Base-by-base conservation (phyloP, 2,329 filamentous ascomycete species). In the Nannizzia gypsea region DNA sequence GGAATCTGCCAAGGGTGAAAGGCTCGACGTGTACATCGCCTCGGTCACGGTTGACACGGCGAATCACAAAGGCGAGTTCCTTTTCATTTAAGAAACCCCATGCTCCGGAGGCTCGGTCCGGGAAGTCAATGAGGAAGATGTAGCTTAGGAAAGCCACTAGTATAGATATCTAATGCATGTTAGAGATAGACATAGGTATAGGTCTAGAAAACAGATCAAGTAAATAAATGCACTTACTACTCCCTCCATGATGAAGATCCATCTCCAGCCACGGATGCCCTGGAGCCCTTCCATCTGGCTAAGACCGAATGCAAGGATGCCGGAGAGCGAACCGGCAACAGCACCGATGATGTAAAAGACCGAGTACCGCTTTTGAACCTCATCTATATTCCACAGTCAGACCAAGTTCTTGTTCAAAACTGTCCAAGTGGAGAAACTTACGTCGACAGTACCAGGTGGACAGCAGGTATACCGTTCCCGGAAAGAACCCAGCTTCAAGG, bases 401-500 rank as follows among this genome's bases (percentile, higher is more conserved):
- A 13, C 22, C n/a, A 22, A 5, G 8, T 9, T 40, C 9, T 36
- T 17, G 11, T 2, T 6, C 5, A 57, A 28, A 38, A 22, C 62
- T 46, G 38, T 13, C 13, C 24, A 9, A 6, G 6, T n/a, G 13
- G 58, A 40, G 15, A 46, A 24, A 52, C 63, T 56, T 40, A 64
- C 58, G 63, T 59, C 72, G 64, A 0, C 83, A 85, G 67, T 87
- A 88, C 85, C 85, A 90, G 38, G 84, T 87, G 62, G 82, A 85
- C n/a, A 90, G 78, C 4, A 89, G 74, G 67, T 88, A 89, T 0
- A 87, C 84, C 57, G 81, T 85, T 57, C 82, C 81, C 0, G 86
- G 85, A 71, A 89, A 89, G 72, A 86, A 88, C 0, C 86, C 76
- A 56, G 70, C 81, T 69, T 89, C 86, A 26, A 88, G 77, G 1